Base-by-base conservation (phyloP, 805 yeast genomes). In the Nakazawaea ishiwadae region DNA sequence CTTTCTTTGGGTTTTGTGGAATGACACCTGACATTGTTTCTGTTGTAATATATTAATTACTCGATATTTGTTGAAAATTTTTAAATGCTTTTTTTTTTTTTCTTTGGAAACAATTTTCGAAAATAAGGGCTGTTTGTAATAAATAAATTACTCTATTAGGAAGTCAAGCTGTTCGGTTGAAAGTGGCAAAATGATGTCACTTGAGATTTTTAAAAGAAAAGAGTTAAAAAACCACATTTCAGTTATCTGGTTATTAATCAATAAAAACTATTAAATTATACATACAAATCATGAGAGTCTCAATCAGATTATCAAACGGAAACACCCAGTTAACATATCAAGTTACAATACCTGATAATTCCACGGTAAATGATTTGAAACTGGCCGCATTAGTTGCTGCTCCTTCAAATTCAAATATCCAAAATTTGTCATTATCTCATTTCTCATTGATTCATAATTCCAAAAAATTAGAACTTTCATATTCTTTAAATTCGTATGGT, bases 281-380 rank as follows among this genome's bases (percentile, higher is more conserved):
- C n/a, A n/a, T n/a, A n/a, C n/a, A n/a, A n/a, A n/a, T n/a, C 19
- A 75, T 75, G 81, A 74, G 71, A 54, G 68, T 74, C 34, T 65
- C 69, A 20, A 64, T 75, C 53, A 69, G 75, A 58, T 58, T 69
- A 47, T 59, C 72, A 18, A 68, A 75, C 17, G 75, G 70, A 37
- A 49, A 40, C 19, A 34, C 42, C 17, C 39, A 33, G 30, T 18
- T 37, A 44, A 51, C 68, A 10, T 72, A 66, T 53, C 51, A 67
- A 19, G 64, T 75, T 44, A 69, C 76, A n/a, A 59, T 75, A 23
- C 73, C 79, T 9, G 71, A 71, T 44, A 68, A 71, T 52, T 62
- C 78, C 37, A 68, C 79, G 1, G 78, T 74, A 29, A 73, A 66
- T 29, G 78, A 75, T 46, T 63, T 77, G 48, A 66, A 68, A 40